A percentile compares a stretch with the other conserved stretches of the same genome.
phyloP scores from a whole-genome alignment of 2,329 filamentous ascomycete species.

The Zopfia rhizophila region DNA sequence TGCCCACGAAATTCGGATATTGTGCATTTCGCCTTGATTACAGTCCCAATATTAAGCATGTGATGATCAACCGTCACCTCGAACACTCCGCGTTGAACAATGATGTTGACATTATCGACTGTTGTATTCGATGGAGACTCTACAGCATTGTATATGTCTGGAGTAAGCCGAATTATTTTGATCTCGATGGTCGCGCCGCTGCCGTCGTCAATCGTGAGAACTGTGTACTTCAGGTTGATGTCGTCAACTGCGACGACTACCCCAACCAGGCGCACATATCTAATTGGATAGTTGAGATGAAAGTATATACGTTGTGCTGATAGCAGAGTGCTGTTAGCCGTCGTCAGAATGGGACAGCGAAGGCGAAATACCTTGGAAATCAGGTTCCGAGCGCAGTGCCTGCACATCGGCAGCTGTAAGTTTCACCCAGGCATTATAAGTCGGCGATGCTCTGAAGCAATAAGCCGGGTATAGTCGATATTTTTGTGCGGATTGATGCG shows the following conservation, averaged over 20 bases:
- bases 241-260: constrained; percentile 57
- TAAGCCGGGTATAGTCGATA: constrained; percentile 65
- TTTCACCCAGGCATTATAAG: constrained; percentile 71
- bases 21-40: constrained; percentile 68
- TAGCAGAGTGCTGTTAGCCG: not conserved
- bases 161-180: constrained; percentile 56
- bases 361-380: constrained; percentile 60
- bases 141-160: constrained; percentile 34
- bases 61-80: constrained; percentile 49
- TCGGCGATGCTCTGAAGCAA: constrained; percentile 69
- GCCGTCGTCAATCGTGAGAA: constrained; percentile 70
- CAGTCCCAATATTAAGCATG: constrained; percentile 57
- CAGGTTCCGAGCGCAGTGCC: constrained; percentile 57
- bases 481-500: constrained; percentile 19
- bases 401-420: constrained; percentile 67
- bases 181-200: constrained; percentile 69
- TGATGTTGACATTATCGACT: constrained; percentile 53
- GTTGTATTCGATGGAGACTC: constrained; percentile 47
- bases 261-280: constrained; percentile 58
- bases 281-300: constrained; percentile 64
- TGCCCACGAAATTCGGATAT: constrained; percentile 61
- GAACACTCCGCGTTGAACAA: constrained; percentile 51
- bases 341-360: not conserved
- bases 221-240: constrained; percentile 50
- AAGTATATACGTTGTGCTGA: constrained; percentile 63